Evolutionary conservation across 148 eudicot genomes (phyloP), one percentile per base, ranked within the genome.

Genomic region (Gaultheria prostrata): DNA sequence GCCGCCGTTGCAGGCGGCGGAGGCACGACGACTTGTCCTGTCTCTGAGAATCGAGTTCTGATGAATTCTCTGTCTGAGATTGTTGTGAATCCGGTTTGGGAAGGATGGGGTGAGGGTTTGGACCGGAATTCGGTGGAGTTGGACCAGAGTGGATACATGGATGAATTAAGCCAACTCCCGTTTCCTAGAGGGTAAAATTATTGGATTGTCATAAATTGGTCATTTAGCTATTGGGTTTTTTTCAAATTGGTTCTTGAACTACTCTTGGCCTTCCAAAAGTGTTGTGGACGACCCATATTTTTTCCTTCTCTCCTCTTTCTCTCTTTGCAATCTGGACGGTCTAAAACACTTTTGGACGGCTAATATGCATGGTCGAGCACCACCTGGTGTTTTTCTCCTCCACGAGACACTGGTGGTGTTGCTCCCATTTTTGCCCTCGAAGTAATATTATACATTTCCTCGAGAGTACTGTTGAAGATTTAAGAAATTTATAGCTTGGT

Each of bases 131-230:
- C 46, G 18, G 24, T 86, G 56, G 72, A 48, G 6, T 39, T 53
- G 8, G 78, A 73, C 71, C 90, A 83, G 28, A n/a, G 82, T 84
- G 85, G 80, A 50, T 73, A 9, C 33, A 59, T 77, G 53, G 45
- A 73, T 71, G 89, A 80, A 14, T 77, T 82, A 59, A 79, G 83
- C 48, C 83, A 82, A 24, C 10, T 67, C 28, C 82, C 78, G 43
- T 85, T 80, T 71, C 88, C 82, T 13, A 75, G 15, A 75, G 15
- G 33, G 45, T 24, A 67, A 67, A 67, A 2, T 20, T 30, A 9
- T 18, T 43, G 33, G 49, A 30, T 72, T 49, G 43, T 63, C 53
- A 24, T 30, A 33, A 26, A 35, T 61, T 61, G 48, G 20, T 46
- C 53, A n/a, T 11, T 8, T 3, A 45, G 12, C 20, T 8, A 17